Evolutionary conservation across 2,329 filamentous ascomycete genomes (phyloP), one percentile per base, ranked within the genome.

Genomic region (Cladosporium cucumerinum): DNA sequence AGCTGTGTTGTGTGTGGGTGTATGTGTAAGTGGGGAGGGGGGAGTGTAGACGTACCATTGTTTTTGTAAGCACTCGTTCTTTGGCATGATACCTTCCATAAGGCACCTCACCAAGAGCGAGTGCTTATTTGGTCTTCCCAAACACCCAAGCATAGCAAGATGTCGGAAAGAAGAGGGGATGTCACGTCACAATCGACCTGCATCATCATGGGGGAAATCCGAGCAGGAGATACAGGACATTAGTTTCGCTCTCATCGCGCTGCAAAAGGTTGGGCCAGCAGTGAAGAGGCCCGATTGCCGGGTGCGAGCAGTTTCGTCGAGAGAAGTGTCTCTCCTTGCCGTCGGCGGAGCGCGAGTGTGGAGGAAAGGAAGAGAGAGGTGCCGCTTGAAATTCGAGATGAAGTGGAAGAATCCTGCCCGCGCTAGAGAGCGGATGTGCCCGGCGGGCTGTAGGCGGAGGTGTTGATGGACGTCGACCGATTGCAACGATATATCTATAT

Each of bases 211-310:
- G 26, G 70, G 70, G 75, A 76, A 78, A 82, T 79, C 75, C 75
- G 76, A 81, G 80, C 80, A 78, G 81, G 78, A 82, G 81, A 82
- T 82, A 82, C 81, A 75, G 80, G 79, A 73, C 72, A 78, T 76
- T 73, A 65, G 61, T 63, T 67, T 78, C 73, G 68, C 65, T 82
- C 79, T 82, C 67, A 58, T 77, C 80, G 77, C 80, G 73, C 77
- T 74, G 67, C 69, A 66, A 70, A 3, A 52, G 66, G 69, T 69
- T 69, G 70, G 72, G 43, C 52, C 52, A 57, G 14, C 80, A 82
- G 70, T 82, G 79, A 82, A 82, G 80, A 73, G 70, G 65, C 69
- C 70, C 46, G 65, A 10, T 65, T 63, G 39, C 43, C 52, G 49
- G 28, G 48, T 32, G 36, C 49, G 34, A 39, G 46, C 52, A 63